A percentile compares a stretch with the other conserved stretches of the same genome.
Conservation (phyloP, 2,329 filamentous ascomycete species). For the Nemania diffusa region DNA sequence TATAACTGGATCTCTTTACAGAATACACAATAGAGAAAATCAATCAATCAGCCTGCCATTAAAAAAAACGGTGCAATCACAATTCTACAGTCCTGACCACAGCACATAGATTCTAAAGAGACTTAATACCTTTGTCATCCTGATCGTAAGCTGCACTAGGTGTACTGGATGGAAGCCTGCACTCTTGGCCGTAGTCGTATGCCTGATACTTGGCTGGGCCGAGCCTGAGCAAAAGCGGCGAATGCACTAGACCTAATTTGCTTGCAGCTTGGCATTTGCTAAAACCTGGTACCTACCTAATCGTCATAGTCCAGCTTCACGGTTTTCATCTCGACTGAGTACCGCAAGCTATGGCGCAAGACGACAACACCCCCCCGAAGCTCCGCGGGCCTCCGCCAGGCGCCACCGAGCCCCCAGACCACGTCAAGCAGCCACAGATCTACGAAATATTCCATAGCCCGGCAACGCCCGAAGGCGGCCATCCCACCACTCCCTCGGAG, state of each 20-base stretch:
- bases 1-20: background rate
- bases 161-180: slow-evolving; percentile 3
- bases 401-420: slow-evolving; percentile 49
- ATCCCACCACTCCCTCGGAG: slow-evolving; percentile 28
- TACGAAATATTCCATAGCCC: slow-evolving; percentile 54
- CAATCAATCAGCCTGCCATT: slow-evolving; percentile 1
- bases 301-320: slow-evolving; percentile 27
- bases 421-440: slow-evolving; percentile 51
- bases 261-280: too few species aligned
- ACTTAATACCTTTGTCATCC: slow-evolving; percentile 11
- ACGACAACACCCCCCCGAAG: slow-evolving; percentile 40
- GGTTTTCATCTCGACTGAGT: slow-evolving; percentile 20
- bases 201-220: too few species aligned
- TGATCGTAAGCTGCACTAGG: background rate
- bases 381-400: slow-evolving; percentile 51
- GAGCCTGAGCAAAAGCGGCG: too few species aligned
- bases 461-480: slow-evolving; percentile 31
- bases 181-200: slow-evolving; percentile 6
- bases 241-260: too few species aligned
- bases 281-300: too few species aligned
- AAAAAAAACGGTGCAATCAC: slow-evolving; percentile 19
- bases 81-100: slow-evolving; percentile 22
- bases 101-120: slow-evolving; percentile 19
- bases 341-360: slow-evolving; percentile 48
- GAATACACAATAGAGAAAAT: background rate